phyloP scores from a whole-genome alignment of 805 yeast species.

The Candida pini region DNA sequence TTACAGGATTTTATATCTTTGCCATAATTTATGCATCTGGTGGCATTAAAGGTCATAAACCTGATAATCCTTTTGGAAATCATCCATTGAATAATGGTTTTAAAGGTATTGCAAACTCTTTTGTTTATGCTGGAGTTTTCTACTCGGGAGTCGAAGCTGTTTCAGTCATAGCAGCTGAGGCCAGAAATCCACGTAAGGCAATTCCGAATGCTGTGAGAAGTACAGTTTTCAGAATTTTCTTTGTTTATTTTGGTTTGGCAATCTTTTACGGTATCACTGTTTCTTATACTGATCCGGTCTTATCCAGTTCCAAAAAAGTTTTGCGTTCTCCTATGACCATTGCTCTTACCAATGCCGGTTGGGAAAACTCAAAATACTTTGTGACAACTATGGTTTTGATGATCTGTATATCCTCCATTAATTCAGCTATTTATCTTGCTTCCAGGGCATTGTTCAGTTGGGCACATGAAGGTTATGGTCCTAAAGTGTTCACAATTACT shows the following conservation, averaged over 20 bases:
- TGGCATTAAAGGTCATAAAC: conserved; percentile 27
- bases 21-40: conserved; percentile 43
- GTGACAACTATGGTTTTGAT: conserved; percentile 49
- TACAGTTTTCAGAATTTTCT: conserved; percentile 46
- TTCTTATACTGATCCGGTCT: conserved; percentile 44
- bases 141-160: conserved; percentile 54
- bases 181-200: conserved; percentile 48
- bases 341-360: conserved; percentile 40
- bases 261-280: conserved; percentile 51
- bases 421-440: conserved; percentile 60
- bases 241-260: conserved; percentile 49
- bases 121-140: conserved; percentile 52
- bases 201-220: conserved; percentile 50
- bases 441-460: conserved; percentile 57
- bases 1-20: conserved; percentile 45
- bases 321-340: conserved; percentile 40
- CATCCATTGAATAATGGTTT: conserved; percentile 39
- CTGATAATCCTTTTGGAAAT: conserved; percentile 29
- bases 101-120: conserved; percentile 50
- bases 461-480: conserved; percentile 57
- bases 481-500: conserved; percentile 45
- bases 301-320: conserved; percentile 26
- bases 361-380: conserved; percentile 33
- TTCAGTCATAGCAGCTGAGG: conserved; percentile 53
- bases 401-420: conserved; percentile 59